Evolutionary conservation across 305 asterid species (phyloP).

Genomic region (Plantago rigida): DNA sequence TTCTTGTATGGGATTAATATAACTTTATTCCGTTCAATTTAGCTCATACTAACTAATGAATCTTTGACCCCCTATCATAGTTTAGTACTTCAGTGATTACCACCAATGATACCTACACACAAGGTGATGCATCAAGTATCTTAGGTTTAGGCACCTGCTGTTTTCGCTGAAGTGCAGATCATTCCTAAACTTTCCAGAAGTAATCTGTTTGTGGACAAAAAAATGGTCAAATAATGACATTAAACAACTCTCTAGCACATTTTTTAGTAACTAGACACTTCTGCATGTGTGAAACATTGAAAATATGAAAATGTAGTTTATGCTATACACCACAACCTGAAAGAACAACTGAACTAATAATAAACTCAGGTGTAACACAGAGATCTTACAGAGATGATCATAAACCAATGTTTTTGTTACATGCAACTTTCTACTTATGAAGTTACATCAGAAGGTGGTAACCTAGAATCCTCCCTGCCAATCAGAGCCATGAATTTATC

Average conservation of each 20-base stretch:
- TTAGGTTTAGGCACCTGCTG: neutral
- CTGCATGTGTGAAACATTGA: neutral
- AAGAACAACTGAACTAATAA: neutral
- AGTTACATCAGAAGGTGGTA: conserved; percentile 20
- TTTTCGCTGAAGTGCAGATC: neutral
- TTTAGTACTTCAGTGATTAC: too few relatives aligned
- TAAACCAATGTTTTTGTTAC: neutral
- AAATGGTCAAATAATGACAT: neutral
- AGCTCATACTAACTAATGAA: too few relatives aligned
- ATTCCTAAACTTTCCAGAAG: neutral
- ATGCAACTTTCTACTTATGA: conserved; percentile 7
- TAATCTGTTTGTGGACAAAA: neutral
- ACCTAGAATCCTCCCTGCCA: conserved; percentile 44
- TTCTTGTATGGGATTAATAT: too few relatives aligned
- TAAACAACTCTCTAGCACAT: neutral
- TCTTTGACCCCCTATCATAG: too few relatives aligned
- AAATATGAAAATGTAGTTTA: neutral
- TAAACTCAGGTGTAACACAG: neutral
- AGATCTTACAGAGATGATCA: neutral
- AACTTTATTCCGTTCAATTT: too few relatives aligned
- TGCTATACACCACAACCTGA: neutral
- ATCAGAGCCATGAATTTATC: conserved; percentile 54
- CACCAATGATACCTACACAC: too few relatives aligned
- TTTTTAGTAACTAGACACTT: neutral
- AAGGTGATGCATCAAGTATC: too few relatives aligned